phyloP scores from a whole-genome alignment of 1,139 yeast genomes.

The Yamadazyma kanchanaburiensis region DNA sequence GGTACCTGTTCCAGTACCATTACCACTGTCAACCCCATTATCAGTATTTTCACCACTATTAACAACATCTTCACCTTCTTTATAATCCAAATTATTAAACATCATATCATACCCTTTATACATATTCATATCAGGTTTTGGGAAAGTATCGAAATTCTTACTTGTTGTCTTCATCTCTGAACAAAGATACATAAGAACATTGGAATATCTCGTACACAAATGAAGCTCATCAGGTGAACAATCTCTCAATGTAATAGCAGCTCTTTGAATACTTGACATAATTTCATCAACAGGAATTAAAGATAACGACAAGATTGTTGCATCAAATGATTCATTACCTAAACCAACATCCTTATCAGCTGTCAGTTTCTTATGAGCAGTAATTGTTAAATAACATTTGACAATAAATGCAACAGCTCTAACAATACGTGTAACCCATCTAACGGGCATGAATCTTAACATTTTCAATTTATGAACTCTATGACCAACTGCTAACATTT shows the following conservation, averaged over 20 bases:
- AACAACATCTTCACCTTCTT: neutral
- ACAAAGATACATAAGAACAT: constrained; percentile 73
- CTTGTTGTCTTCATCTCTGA: constrained; percentile 61
- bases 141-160: constrained; percentile 14
- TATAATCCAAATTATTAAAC: neutral
- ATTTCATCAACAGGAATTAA: constrained; percentile 71
- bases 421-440: constrained; percentile 89
- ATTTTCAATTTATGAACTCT: constrained; percentile 64
- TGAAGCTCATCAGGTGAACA: constrained; percentile 91
- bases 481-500: constrained; percentile 67
- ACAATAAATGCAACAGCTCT: constrained; percentile 89
- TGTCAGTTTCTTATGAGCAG: constrained; percentile 40
- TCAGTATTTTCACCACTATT: neutral
- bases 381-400: constrained; percentile 71
- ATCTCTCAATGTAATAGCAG: constrained; percentile 73
- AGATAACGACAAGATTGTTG: constrained; percentile 57
- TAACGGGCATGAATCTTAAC: constrained; percentile 77
- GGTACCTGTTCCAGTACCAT: neutral
- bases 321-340: constrained; percentile 37
- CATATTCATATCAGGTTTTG: constrained; percentile 3
- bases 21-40: neutral
- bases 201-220: constrained; percentile 76
- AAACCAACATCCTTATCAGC: constrained; percentile 14
- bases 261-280: constrained; percentile 61
- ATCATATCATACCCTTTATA: neutral